Percentiles rank a stretch among this genome's conserved stretches.
Evolutionary conservation across 2,329 filamentous ascomycete species (phyloP).

Genomic region (Trichoderma citrinoviride): DNA sequence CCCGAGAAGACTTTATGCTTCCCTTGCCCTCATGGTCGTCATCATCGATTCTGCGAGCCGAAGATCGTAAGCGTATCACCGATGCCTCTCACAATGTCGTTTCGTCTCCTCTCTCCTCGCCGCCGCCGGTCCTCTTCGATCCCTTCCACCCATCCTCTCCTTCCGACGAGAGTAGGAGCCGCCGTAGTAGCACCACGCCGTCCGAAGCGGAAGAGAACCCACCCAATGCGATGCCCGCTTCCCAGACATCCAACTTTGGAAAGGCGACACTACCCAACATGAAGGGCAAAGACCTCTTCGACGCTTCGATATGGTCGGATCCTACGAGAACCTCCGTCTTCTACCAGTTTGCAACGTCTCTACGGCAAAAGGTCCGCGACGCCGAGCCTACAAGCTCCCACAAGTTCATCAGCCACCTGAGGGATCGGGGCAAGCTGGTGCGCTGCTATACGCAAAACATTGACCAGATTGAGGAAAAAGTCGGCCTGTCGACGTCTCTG

Average conservation of each 20-base stretch:
- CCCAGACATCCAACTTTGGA: conserved; percentile 38
- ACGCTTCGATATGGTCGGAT: conserved; percentile 67
- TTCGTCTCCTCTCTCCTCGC: conserved; percentile 58
- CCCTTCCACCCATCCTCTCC: conserved; percentile 43
- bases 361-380: conserved; percentile 62
- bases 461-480: conserved; percentile 68
- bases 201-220: conserved; percentile 48
- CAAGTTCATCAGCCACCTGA: conserved; percentile 64
- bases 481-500: conserved; percentile 63
- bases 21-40: conserved; percentile 30
- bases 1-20: conserved; percentile 33
- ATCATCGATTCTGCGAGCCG: conserved; percentile 24
- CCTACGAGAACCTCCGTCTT: conserved; percentile 67
- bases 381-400: conserved; percentile 64
- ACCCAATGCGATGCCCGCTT: conserved; percentile 40
- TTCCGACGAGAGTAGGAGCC: conserved; percentile 37
- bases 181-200: conserved; percentile 40
- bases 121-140: conserved; percentile 53
- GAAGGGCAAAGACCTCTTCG: conserved; percentile 70
- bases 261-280: conserved; percentile 53
- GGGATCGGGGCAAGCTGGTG: conserved; percentile 65
- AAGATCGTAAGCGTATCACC: conserved; percentile 27
- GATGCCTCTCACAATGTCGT: conserved; percentile 32
- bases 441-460: conserved; percentile 76
- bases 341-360: conserved; percentile 67